phyloP scores from a whole-genome alignment of 129 eudicot genomes.

The Artemisia annua region DNA sequence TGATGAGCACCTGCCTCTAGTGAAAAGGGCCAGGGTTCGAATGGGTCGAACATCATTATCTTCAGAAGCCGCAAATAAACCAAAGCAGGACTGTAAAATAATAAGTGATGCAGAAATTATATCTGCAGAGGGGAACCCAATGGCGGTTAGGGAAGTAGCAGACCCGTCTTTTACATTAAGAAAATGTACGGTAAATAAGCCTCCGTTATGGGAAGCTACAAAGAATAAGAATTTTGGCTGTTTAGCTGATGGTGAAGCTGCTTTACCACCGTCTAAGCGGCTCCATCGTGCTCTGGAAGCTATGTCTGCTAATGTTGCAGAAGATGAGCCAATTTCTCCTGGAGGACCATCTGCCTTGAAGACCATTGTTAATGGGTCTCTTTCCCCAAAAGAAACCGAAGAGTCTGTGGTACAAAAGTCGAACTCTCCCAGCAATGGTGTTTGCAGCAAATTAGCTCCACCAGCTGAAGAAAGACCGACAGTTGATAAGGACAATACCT shows the following conservation, averaged over 20 bases:
- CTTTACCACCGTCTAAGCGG: constrained; percentile 94
- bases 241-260: constrained; percentile 80
- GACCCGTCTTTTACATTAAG: constrained; percentile 24
- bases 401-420: constrained; percentile 26
- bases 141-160: constrained; percentile 27
- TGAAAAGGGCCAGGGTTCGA: constrained; percentile 91
- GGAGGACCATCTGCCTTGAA: constrained; percentile 40
- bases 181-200: constrained; percentile 37
- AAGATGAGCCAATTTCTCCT: constrained; percentile 43
- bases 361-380: constrained; percentile 41
- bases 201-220: constrained; percentile 54
- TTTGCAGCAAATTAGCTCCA: constrained; percentile 18
- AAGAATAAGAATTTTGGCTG: constrained; percentile 41
- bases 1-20: constrained; percentile 87
- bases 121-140: constrained; percentile 20
- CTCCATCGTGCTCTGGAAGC: constrained; percentile 95
- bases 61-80: constrained; percentile 30
- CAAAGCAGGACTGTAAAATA: background rate
- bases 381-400: constrained; percentile 22
- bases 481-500: constrained; percentile 20
- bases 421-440: constrained; percentile 29
- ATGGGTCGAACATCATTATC: constrained; percentile 68
- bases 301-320: constrained; percentile 85
- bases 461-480: constrained; percentile 23
- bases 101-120: constrained; percentile 37